Conservation (phyloP, 441 rosid species). For the Populus trichocarpa region DNA sequence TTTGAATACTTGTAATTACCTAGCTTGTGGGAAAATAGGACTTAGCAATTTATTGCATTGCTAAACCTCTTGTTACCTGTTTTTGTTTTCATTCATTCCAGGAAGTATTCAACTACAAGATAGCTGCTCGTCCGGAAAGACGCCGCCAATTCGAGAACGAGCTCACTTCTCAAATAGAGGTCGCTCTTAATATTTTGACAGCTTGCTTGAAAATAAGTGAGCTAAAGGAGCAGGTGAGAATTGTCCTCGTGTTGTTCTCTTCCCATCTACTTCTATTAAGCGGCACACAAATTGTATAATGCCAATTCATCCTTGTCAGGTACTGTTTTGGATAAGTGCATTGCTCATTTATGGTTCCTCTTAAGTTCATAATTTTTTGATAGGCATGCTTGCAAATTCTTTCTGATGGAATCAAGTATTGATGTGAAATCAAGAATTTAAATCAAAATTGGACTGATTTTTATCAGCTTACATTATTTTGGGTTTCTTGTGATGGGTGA, state of each 20-base stretch:
- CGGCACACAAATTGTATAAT: neutral
- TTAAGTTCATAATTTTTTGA: neutral
- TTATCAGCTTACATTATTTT: neutral
- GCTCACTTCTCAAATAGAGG: slow-evolving; percentile 84
- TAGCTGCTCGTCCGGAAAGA: slow-evolving; percentile 98
- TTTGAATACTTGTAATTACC: neutral
- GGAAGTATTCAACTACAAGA: slow-evolving; percentile 97
- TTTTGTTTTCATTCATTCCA: slow-evolving; percentile 31
- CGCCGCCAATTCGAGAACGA: slow-evolving; percentile 94
- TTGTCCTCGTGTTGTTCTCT: slow-evolving; percentile 13
- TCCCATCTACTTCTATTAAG: neutral
- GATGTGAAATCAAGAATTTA: neutral
- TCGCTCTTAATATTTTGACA: slow-evolving; percentile 72
- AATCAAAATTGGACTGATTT: neutral
- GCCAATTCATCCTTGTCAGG: neutral
- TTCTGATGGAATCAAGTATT: slow-evolving; percentile 5
- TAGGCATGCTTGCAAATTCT: slow-evolving; percentile 12
- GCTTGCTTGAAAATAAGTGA: slow-evolving; percentile 76
- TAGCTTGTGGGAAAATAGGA: slow-evolving; percentile 7
- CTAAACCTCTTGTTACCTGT: slow-evolving; percentile 10
- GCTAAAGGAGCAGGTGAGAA: slow-evolving; percentile 86
- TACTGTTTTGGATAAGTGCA: neutral
- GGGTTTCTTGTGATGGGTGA: slow-evolving; percentile 2
- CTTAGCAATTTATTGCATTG: slow-evolving; percentile 5
- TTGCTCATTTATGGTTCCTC: neutral